phyloP scores from a whole-genome alignment of 2,329 filamentous ascomycete genomes.

The Fusarium guadeloupense region DNA sequence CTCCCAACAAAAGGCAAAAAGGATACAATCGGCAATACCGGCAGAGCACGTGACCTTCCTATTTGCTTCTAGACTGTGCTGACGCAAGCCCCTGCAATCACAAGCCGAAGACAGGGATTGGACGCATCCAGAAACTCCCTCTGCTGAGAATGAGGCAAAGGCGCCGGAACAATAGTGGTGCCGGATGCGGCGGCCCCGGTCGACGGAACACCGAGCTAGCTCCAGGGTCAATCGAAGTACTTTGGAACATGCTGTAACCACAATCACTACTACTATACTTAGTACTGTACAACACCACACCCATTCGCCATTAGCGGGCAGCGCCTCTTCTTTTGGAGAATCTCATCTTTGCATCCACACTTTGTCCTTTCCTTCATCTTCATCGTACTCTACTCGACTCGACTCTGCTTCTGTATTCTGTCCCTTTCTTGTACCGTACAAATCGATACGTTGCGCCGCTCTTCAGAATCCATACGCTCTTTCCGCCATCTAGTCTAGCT shows the following conservation, averaged over 20 bases:
- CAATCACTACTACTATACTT: constrained; percentile 22
- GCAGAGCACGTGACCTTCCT: constrained; percentile 26
- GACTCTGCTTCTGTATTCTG: neutral
- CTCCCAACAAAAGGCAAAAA: constrained; percentile 37
- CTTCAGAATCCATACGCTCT: constrained; percentile 12
- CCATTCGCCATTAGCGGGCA: constrained; percentile 35
- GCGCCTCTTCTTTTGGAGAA: constrained; percentile 33
- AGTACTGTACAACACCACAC: constrained; percentile 26
- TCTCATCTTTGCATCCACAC: constrained; percentile 41
- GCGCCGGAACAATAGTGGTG: constrained; percentile 6
- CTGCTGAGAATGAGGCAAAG: neutral
- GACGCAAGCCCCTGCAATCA: constrained; percentile 27
- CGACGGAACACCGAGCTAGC: constrained; percentile 35
- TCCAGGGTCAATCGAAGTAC: constrained; percentile 29
- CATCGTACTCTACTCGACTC: constrained; percentile 13
- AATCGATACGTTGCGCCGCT: constrained; percentile 15
- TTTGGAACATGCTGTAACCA: constrained; percentile 28
- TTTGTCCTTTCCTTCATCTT: constrained; percentile 39
- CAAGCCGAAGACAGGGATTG: constrained; percentile 29
- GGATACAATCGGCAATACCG: constrained; percentile 31
- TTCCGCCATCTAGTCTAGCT: constrained; percentile 27
- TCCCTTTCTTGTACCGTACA: constrained; percentile 6
- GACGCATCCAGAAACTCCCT: constrained; percentile 11
- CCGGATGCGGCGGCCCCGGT: constrained; percentile 33
- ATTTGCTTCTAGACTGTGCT: constrained; percentile 28